phyloP scores from a whole-genome alignment of 768 basidiomycete species.

The Phallus indusiatus region DNA sequence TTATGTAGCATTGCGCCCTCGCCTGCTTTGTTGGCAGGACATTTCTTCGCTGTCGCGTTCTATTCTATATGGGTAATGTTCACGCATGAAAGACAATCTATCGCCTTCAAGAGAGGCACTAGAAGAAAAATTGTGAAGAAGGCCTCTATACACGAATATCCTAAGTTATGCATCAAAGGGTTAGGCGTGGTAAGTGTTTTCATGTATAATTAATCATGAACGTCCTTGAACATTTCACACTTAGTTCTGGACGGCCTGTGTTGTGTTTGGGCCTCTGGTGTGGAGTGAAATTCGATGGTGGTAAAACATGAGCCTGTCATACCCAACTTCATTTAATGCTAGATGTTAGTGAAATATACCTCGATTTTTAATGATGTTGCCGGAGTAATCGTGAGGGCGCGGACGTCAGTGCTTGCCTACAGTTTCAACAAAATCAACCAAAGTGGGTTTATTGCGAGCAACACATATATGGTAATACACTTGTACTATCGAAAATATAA shows the following conservation, averaged over 20 bases:
- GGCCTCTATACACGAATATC: slow-evolving; percentile 51
- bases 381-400: no score
- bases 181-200: slow-evolving; percentile 47
- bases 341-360: no score
- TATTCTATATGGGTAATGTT: slow-evolving; percentile 92
- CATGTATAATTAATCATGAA: slow-evolving; percentile 22
- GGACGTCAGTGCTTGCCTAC: no score
- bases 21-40: slow-evolving; percentile 71
- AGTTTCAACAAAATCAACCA: no score
- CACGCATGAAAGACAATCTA: slow-evolving; percentile 40
- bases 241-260: slow-evolving; percentile 83
- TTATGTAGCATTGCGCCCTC: slow-evolving; percentile 59
- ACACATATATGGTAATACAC: no score
- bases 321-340: neutral
- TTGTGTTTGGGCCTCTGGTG: slow-evolving; percentile 82
- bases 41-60: slow-evolving; percentile 94
- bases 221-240: neutral
- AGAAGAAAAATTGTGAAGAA: neutral
- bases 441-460: no score
- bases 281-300: slow-evolving; percentile 85
- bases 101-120: slow-evolving; percentile 17
- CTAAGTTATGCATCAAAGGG: slow-evolving; percentile 49
- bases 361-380: no score
- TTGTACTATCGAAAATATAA: no score
- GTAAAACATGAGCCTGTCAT: slow-evolving; percentile 17